Evolutionary conservation across 2,329 filamentous ascomycete species (phyloP).

Genomic region (Fusarium oxysporum): DNA sequence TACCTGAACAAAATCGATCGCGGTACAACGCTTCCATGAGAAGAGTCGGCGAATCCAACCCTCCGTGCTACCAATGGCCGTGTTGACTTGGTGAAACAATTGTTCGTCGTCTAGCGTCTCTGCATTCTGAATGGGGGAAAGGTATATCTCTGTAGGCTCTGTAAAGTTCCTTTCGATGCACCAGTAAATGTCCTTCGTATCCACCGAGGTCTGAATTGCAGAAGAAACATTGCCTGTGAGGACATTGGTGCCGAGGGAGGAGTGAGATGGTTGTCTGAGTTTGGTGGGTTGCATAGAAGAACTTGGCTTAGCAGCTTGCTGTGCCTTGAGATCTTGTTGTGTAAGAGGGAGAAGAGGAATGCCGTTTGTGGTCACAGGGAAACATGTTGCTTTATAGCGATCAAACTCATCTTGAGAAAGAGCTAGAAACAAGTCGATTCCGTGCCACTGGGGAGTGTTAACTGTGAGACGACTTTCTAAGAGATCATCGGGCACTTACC

Average conservation of each 20-base stretch:
- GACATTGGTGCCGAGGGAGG: neutral
- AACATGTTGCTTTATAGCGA: neutral
- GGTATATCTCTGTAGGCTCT: neutral
- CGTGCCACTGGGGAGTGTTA: neutral
- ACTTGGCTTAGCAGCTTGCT: too few relatives aligned
- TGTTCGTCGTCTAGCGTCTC: neutral
- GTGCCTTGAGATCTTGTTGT: neutral
- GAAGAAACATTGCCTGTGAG: too few relatives aligned
- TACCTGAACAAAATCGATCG: neutral
- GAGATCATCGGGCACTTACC: neutral
- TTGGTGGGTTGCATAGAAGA: too few relatives aligned
- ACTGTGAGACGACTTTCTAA: too few relatives aligned
- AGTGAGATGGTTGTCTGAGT: neutral
- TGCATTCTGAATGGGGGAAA: accelerated
- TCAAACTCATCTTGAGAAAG: accelerated
- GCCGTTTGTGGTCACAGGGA: neutral
- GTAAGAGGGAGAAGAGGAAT: neutral
- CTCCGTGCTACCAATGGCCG: accelerated
- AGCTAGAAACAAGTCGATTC: accelerated
- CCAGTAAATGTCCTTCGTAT: too few relatives aligned
- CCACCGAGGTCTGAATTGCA: too few relatives aligned
- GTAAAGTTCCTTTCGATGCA: neutral
- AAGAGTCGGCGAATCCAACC: accelerated
- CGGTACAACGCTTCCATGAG: neutral
- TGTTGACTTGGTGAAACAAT: accelerated